Percentiles rank a stretch among this genome's conserved stretches.
Conservation (phyloP, 73 alveolate species). For the Symbiodinium natans region DNA sequence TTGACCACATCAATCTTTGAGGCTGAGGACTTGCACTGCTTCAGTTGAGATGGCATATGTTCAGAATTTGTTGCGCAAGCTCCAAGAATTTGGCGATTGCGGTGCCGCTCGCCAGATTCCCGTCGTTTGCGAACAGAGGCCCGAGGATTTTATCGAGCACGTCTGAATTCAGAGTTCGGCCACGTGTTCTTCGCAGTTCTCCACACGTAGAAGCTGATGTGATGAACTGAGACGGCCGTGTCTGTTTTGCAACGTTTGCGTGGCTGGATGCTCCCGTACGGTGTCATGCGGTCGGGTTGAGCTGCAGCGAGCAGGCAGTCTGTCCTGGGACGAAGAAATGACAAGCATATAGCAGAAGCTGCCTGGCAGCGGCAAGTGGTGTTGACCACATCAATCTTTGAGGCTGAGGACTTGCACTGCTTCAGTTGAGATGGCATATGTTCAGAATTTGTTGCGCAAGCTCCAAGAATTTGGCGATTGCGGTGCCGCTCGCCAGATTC, state of each 20-base stretch:
- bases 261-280: not conserved
- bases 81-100: no score
- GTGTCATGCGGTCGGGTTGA: not conserved
- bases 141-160: no score
- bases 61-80: no score
- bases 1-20: not conserved
- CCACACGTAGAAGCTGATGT: not conserved
- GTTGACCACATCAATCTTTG: no score
- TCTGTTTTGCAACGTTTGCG: no score
- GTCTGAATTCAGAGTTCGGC: not conserved
- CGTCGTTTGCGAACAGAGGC: no score
- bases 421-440: no score
- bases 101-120: no score
- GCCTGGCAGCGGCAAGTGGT: no score
- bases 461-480: not conserved
- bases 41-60: no score
- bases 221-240: no score
- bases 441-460: not conserved
- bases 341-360: not conserved
- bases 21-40: not conserved
- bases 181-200: not conserved
- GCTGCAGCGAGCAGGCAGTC: not conserved
- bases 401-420: no score
- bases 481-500: not conserved
- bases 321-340: not conserved